Evolutionary conservation across 768 basidiomycete genomes (phyloP), one percentile per base, ranked within the genome.

Genomic region (Lyophyllum atratum): DNA sequence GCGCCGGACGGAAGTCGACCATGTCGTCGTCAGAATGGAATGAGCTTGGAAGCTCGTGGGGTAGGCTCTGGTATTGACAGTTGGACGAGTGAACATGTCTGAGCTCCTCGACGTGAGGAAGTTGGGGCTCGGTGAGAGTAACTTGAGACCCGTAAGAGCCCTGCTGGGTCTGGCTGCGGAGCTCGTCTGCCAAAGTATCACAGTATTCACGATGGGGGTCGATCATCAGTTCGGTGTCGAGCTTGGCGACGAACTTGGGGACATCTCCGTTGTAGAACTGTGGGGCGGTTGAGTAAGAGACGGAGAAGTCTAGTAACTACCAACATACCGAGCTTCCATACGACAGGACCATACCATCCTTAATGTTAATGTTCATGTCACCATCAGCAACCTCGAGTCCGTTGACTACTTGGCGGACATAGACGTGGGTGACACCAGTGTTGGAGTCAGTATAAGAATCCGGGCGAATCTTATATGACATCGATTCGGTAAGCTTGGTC

Each of bases 321-420:
- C 17, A 24, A 62, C 88, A 59, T 64, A 93, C 92, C 61, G 93
- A 95, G 68, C 89, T 90, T 44, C 95, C 95, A 64, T 87, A 93
- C 1, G 93, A 95, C 46, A 98, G 67, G 19, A 98, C 82, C 63
- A 81, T 74, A 43, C 93, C 94, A 53, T 90, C 83, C 73, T 87
- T 87, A 72, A 98, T 78, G 76, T 98, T 97, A 68, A 99, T 74
- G 70, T 98, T 98, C 77, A 97, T 84, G 72, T 97, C 90, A 26
- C 91, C 92, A 65, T 97, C 93, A 11, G 83, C 81, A 15, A 99
- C 93, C 67, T 96, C 92, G 44, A 96, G 76, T 14, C 93, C 94
- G 55, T 90, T 86, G 65, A 95, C 74, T 56, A 90, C 60, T 75
- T 99, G 95, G 63, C 88, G 83, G 59, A 89, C 86, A 69, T 95